These are phyloP conservation scores for Xylaria arbuscula DNA, from an alignment of 2,329 filamentous ascomycete species.

Conservation along the genomic window DNA sequence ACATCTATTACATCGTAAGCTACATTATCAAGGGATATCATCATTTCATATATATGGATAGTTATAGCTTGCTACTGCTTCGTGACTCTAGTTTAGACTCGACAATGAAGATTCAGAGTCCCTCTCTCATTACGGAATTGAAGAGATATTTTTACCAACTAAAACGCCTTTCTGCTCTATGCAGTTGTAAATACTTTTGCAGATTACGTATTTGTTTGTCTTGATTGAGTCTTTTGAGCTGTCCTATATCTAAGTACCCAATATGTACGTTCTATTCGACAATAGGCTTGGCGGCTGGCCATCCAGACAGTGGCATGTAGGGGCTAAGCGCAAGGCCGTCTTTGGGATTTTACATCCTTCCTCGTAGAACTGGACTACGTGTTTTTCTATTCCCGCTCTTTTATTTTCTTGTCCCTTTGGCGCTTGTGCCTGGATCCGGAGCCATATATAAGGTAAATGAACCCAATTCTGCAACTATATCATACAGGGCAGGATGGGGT, in stretches of 20 bases:
- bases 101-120: no score
- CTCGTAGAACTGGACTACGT: not conserved
- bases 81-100: no score
- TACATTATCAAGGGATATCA: no score
- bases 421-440: not conserved
- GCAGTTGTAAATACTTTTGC: not conserved
- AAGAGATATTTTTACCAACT: no score
- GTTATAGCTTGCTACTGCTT: no score
- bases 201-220: conserved; percentile 10
- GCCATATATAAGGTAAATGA: not conserved
- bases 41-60: no score
- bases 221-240: conserved; percentile 6
- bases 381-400: not conserved
- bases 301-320: not conserved
- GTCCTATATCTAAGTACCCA: conserved; percentile 18
- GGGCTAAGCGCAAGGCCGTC: not conserved
- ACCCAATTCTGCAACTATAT: not conserved
- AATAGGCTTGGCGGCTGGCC: not conserved
- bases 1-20: no score
- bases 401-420: not conserved
- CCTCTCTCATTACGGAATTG: not conserved
- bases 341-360: conserved; percentile 9
- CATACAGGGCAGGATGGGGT: not conserved
- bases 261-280: conserved; percentile 15
- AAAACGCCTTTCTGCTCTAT: conserved; percentile 4